phyloP scores from a whole-genome alignment of 352 stramenopile genomes.

The Globisporangium abappressorium region DNA sequence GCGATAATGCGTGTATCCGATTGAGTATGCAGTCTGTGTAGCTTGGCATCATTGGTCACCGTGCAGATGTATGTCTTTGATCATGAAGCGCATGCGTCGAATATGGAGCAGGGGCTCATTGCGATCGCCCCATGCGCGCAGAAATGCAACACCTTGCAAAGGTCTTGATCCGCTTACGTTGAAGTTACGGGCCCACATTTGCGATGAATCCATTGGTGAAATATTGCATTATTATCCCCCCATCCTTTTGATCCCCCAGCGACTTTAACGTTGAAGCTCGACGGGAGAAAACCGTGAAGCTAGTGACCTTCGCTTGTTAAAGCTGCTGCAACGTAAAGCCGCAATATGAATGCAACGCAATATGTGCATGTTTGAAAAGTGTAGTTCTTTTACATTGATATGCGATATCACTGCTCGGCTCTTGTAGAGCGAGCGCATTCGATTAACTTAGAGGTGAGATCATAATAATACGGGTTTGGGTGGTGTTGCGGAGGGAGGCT shows the following conservation, averaged over 20 bases:
- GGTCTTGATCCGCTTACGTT: background rate
- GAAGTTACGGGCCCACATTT: background rate
- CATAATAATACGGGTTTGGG: background rate
- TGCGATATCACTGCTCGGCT: background rate
- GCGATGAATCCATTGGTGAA: background rate
- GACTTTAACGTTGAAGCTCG: background rate
- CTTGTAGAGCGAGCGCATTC: background rate
- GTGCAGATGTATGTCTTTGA: background rate
- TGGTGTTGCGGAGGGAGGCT: background rate
- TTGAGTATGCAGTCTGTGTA: background rate
- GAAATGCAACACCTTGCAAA: background rate
- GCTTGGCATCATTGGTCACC: background rate
- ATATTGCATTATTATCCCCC: background rate
- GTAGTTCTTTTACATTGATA: background rate
- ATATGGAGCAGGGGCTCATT: background rate
- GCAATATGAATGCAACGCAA: background rate
- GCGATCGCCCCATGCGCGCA: background rate
- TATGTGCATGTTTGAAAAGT: background rate
- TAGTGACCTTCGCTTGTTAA: no score
- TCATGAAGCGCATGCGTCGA: background rate
- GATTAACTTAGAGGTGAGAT: background rate
- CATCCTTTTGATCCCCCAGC: background rate
- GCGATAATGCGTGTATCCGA: background rate
- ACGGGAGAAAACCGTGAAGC: background rate
- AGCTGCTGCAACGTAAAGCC: no score